Evolutionary conservation across 805 yeast genomes (phyloP), one percentile per base, ranked within the genome.

Genomic region (Jamesozyma spencerorum): DNA sequence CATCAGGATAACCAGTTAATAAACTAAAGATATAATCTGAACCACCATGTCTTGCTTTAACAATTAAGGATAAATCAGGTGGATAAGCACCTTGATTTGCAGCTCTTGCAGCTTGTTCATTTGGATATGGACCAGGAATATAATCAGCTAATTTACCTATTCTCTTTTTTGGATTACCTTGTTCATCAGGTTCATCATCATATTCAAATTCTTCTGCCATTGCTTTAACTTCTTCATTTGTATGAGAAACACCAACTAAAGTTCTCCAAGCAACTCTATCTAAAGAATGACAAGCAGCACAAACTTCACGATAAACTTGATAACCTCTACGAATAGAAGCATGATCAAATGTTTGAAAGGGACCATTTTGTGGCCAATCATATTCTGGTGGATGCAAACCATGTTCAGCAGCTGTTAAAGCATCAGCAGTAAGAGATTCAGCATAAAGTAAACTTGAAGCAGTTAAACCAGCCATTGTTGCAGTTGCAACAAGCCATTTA

Each of bases 11-110:
- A 63, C 98, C 98, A 47, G 97, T 92, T 68, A 92, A 81, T 61
- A 92, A 71, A 24, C 97, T 69, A 68, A 92, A 92, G 65, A 92
- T 83, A 70, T 92, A 92, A 67, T 92, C 97, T 63, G 84, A 75
- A 54, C 86, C 97, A 64, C 97, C 97, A 71, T 92, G 97, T 77
- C 98, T 85, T 53, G 98, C 97, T 78, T 90, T 90, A 67, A 90
- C 94, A 60, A 92, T 86, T 66, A 92, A 75, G 31, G 97, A 87
- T 63, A 92, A 79, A 72, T 92, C 98, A 46, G 98, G 98, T 49
- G 98, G 98, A 53, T 84, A 75, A 48, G 98, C 97, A 70, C 98
- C 98, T 73, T 86, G 96, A 77, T 92, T 92, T 49, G 95, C 97
- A 53, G 97, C 96, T 74, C 98, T 85, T 37, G 98, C 98, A 50